Evolutionary conservation across 495 filamentous ascomycete genomes (phyloP), one percentile per base, ranked within the genome.

Genomic region (Rhypophila decipiens): DNA sequence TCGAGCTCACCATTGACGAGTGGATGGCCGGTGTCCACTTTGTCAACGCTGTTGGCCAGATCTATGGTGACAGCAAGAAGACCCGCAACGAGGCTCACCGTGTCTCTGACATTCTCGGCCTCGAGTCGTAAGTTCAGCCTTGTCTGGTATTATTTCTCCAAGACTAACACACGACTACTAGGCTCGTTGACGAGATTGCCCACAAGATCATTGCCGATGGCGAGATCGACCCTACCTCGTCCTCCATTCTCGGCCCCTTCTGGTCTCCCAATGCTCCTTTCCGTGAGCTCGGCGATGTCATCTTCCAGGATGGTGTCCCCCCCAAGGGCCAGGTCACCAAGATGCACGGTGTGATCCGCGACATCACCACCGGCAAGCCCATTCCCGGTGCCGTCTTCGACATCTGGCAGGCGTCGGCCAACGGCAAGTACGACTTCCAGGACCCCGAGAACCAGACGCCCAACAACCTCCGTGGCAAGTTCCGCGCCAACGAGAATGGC

Each of bases 381-480:
- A 83, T 91, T 63, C 76, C 70, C 39, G 67, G 67, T 56, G 86
- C 85, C 57, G 81, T 85, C 45, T 78, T 91, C 60, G 87, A 93
- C 64, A 84, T 90, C 72, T 93, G 87, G 87, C 85, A 93, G 63
- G 85, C 86, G 34, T 84, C 79, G 5, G 74, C 85, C 67, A 93
- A 90, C 72, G 86, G 86, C 59, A 79, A 85, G 61, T 93, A 93
- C 77, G 87, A 93, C 65, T 88, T 89, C 81, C 87, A 93, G 70
- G 87, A 90, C 67, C 82, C 84, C 31, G 71, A 80, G 29, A 75
- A 76, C 65, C 86, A 91, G 75, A 66, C 70, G 38, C 81, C 84
- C 64, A 87, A 86, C 77, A 91, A 91, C 74, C 75, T 91, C 20
- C 77, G 87, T 44, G 87, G 87, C 62, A 90, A 90, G 71, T 90